Base-by-base conservation (phyloP, 768 basidiomycete genomes). In the Dioszegia crocea region DNA sequence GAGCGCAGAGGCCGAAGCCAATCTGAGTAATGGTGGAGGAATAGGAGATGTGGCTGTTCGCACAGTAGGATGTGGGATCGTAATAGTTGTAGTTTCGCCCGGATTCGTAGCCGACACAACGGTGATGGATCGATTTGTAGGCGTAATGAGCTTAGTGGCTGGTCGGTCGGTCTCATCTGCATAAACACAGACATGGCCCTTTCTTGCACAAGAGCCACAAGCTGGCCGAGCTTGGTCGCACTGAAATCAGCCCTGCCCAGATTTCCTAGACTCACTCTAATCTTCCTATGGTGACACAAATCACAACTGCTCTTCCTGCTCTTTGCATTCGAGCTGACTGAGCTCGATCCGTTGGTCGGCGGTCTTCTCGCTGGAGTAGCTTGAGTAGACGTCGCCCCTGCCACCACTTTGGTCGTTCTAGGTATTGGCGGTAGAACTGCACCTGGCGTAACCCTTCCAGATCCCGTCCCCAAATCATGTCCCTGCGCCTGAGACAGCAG, bases 291-390 rank as follows among this genome's bases (percentile, higher is more conserved):
- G 52, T 67, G 65, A 63, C 68, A 70, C 10, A 70, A 52, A 21
- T 65, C 61, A 50, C 68, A 70, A 46, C 65, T 67, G 30, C 67
- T 69, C 47, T 69, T 69, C 56, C 67, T 63, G 36, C 64, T 66
- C 51, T 69, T 69, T 26, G 57, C 58, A 4, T 24, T 51, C 11
- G 40, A 39, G 2, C 19, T 27, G 14, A 17, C 17, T 3, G 12
- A 30, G 12, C 41, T 36, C 27, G 29, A 17, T 17, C 19, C 39
- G 19, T 26, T 26, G 10, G 19, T 10, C 14, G 30, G 41, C 43
- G 41, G 19, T 17, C 19, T 40, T n/a, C 49, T 57, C 23, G 33
- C 14, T 8, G 43, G 54, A 11, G 54, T 38, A 6, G 17, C 47
- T 10, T 27, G 19, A 11, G 9, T 10, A 10, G 12, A 2, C 14